Evolutionary conservation across 768 basidiomycete species (phyloP).

Genomic region (Hericium erinaceus): DNA sequence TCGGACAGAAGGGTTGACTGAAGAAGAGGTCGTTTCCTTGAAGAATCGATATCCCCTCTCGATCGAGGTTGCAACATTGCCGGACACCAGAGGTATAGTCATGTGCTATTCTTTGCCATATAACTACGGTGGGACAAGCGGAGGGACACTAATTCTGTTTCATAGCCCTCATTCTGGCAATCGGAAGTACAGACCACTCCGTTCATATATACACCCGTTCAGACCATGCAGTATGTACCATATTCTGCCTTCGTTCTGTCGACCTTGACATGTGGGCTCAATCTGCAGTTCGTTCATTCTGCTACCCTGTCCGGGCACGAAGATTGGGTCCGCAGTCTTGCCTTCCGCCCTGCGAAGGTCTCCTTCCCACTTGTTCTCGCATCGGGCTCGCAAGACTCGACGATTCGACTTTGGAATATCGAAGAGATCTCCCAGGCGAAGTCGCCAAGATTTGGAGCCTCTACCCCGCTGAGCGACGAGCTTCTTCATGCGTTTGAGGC

Average conservation of each 20-base stretch:
- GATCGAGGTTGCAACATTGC: neutral
- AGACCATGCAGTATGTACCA: conserved; percentile 37
- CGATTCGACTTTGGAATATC: conserved; percentile 89
- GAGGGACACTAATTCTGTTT: neutral
- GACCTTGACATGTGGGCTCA: neutral
- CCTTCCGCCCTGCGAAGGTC: conserved; percentile 39
- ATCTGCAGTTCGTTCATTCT: conserved; percentile 46
- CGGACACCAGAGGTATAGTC: neutral
- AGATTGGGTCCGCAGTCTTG: conserved; percentile 87
- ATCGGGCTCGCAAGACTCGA: conserved; percentile 92
- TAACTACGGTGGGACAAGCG: too few species aligned
- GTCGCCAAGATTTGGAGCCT: conserved; percentile 3
- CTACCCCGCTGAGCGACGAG: conserved; percentile 46
- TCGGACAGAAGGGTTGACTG: neutral
- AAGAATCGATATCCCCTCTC: neutral
- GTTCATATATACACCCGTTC: conserved; percentile 73
- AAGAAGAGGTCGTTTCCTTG: neutral
- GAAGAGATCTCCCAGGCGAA: conserved; percentile 33
- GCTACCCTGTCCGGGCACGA: conserved; percentile 75
- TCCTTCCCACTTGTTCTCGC: conserved; percentile 62
- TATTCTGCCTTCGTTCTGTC: conserved; percentile 1
- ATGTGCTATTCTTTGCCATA: neutral
- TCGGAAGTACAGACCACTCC: conserved; percentile 72
- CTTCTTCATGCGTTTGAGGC: conserved; percentile 85
- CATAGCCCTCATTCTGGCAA: conserved; percentile 60